phyloP scores from a whole-genome alignment of 305 asterid genomes.

The Solanum aculeatissimum region DNA sequence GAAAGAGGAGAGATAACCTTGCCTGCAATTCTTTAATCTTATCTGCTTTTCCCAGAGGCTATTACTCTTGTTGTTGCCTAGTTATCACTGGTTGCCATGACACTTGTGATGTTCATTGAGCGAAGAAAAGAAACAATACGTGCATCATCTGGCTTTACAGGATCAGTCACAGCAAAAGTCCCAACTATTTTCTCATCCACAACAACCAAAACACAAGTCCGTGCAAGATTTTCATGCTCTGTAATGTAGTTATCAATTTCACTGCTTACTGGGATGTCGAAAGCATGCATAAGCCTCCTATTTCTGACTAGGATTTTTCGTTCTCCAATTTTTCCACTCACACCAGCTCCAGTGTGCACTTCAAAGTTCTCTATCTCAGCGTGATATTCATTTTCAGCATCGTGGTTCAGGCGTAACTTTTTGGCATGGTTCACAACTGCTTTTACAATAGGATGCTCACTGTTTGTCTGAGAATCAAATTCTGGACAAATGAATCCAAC shows the following conservation, averaged over 20 bases:
- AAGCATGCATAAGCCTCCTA: slow-evolving; percentile 64
- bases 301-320: slow-evolving; percentile 65
- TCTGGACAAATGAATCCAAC: background rate
- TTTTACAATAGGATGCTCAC: slow-evolving; percentile 94
- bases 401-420: slow-evolving; percentile 32
- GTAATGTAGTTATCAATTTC: slow-evolving; percentile 54
- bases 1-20: background rate
- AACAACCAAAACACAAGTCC: slow-evolving; percentile 79
- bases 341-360: slow-evolving; percentile 91
- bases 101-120: slow-evolving; percentile 60
- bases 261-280: slow-evolving; percentile 35
- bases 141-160: slow-evolving; percentile 83
- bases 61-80: slow-evolving; percentile 91
- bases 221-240: slow-evolving; percentile 71
- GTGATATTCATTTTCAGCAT: slow-evolving; percentile 27
- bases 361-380: slow-evolving; percentile 68
- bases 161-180: slow-evolving; percentile 85
- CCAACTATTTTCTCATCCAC: slow-evolving; percentile 64
- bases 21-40: slow-evolving; percentile 89
- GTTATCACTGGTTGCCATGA: slow-evolving; percentile 97
- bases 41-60: slow-evolving; percentile 93
- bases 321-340: slow-evolving; percentile 67
- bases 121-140: slow-evolving; percentile 56
- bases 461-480: slow-evolving; percentile 48
- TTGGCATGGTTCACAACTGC: slow-evolving; percentile 86